Evolutionary conservation across 2,329 filamentous ascomycete species (phyloP), one percentile per base, ranked within the genome.

Genomic region (Colletotrichum spaethianum): DNA sequence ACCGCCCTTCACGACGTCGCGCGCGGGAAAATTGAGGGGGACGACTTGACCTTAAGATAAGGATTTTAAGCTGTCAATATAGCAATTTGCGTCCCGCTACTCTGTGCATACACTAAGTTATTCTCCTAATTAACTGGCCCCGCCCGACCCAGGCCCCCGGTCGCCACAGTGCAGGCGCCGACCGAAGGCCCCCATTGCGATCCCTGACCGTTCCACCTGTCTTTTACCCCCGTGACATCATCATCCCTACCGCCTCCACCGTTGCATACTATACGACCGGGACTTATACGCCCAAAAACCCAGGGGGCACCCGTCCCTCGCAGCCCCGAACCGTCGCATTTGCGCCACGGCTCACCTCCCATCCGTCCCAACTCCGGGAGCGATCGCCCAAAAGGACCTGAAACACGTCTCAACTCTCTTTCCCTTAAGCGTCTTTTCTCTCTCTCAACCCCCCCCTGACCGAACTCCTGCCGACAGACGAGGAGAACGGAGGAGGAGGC

Each of bases 331-430:
- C n/a, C 53, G 42, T 44, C 42, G 42, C 42, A 44, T 40, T 7
- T 26, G 20, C 33, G 23, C 46, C 60, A 28, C 56, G 40, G 26
- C 23, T 44, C 26, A 40, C 28, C 28, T 48, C 42, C 20, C 59
- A 48, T 26, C 59, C 57, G 55, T 59, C 57, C 57, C 57, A 31
- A 48, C 38, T 48, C 40, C 40, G 33, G 31, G 16, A 36, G 18
- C 36, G 33, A 42, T 33, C 28, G 18, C 28, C 31, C 20, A 23
- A 63, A 42, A 48, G 28, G 9, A 16, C 33, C 12, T 63, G 61
- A 63, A 63, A 63, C 61, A 11, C 61, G 61, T 44, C 48, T 63
- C 61, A 44, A 55, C 61, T 42, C 33, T 44, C 40, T 33, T n/a
- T n/a, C n/a, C n/a, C n/a, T n/a, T n/a, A n/a, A n/a, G n/a, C n/a